Percentiles rank a stretch among this genome's conserved stretches.
These are phyloP conservation scores for Ocimum tenuiflorum DNA, from an alignment of 257 asterid species.

Conservation along the genomic window DNA sequence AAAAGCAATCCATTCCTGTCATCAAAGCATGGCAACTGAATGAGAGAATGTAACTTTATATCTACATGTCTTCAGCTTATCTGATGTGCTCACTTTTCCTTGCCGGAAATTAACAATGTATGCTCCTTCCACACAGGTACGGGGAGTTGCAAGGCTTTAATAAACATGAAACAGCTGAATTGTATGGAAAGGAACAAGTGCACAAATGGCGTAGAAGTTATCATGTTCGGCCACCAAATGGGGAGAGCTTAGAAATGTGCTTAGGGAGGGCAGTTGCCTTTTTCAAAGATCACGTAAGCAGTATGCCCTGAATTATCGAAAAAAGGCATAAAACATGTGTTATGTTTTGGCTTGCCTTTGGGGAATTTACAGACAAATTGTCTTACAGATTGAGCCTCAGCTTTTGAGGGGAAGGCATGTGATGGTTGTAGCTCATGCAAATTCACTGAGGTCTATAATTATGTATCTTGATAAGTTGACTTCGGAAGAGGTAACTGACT, in stretches of 20 bases:
- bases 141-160: slow-evolving; percentile 89
- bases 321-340: not conserved
- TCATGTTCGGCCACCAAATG: slow-evolving; percentile 84
- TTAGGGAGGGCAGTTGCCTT: slow-evolving; percentile 80
- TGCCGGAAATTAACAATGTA: not conserved
- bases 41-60: slow-evolving; percentile 65
- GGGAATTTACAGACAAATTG: slow-evolving; percentile 5
- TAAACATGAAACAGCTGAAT: slow-evolving; percentile 81
- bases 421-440: slow-evolving; percentile 94
- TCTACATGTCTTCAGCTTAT: slow-evolving; percentile 9
- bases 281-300: slow-evolving; percentile 71
- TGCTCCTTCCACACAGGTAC: slow-evolving; percentile 44
- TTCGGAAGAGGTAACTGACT: slow-evolving; percentile 57
- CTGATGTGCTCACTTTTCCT: not conserved
- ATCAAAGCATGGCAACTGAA: slow-evolving; percentile 90
- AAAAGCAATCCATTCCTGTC: slow-evolving; percentile 66
- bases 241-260: slow-evolving; percentile 98
- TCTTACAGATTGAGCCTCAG: slow-evolving; percentile 72
- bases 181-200: slow-evolving; percentile 79
- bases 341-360: not conserved
- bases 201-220: slow-evolving; percentile 91
- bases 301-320: not conserved
- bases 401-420: slow-evolving; percentile 64
- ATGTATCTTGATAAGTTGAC: slow-evolving; percentile 87
- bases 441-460: slow-evolving; percentile 82